Evolutionary conservation across 306 rosid genomes (phyloP).

Genomic region (Ormosia emarginata): DNA sequence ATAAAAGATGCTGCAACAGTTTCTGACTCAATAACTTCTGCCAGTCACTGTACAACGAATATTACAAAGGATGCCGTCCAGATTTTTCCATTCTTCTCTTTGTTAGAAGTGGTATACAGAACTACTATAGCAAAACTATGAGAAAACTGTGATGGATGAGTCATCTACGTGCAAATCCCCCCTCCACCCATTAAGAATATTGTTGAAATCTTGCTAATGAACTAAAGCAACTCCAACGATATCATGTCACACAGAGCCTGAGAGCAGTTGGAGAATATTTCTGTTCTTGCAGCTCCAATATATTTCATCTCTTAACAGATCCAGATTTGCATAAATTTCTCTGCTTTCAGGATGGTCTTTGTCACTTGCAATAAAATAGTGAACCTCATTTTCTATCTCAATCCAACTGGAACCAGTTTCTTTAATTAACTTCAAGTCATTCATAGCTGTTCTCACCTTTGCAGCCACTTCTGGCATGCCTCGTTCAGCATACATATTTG

Average conservation of each 20-base stretch:
- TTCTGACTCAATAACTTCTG: not conserved
- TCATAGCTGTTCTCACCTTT: conserved; percentile 48
- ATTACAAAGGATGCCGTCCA: not conserved
- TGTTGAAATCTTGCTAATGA: not conserved
- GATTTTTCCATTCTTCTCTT: not conserved
- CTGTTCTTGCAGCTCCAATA: not conserved
- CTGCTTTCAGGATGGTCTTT: conserved; percentile 36
- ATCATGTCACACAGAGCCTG: not conserved
- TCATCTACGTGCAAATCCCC: not conserved
- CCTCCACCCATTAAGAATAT: not conserved
- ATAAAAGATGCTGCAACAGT: not conserved
- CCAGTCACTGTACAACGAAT: not conserved
- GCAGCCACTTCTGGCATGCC: conserved; percentile 56
- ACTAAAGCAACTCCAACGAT: not conserved
- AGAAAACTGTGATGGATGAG: not conserved
- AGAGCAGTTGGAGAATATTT: conserved; percentile 8
- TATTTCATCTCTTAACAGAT: conserved; percentile 30
- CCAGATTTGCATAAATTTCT: conserved; percentile 43
- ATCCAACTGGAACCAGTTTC: conserved; percentile 58
- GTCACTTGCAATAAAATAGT: conserved; percentile 51
- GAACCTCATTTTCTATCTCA: conserved; percentile 39
- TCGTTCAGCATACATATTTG: conserved; percentile 46
- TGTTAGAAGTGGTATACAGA: not conserved
- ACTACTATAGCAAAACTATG: not conserved
- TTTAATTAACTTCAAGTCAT: conserved; percentile 43